Conservation (phyloP, 345 rosid genomes). For the Murraya koenigii region DNA sequence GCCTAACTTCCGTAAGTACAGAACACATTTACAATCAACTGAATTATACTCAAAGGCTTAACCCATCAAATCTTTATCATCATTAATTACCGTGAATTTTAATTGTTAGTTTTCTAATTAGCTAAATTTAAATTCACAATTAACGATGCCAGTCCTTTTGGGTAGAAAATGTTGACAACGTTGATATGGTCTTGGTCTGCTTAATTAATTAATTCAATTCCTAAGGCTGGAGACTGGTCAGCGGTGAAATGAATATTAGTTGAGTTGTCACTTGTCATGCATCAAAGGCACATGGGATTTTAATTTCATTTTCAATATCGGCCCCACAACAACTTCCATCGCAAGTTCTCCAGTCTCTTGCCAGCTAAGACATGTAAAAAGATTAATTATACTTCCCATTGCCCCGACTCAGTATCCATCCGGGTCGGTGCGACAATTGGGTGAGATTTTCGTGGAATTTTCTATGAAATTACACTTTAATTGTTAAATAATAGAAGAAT, state of each 20-base stretch:
- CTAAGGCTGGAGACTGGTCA: neutral
- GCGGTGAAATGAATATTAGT: too few species aligned
- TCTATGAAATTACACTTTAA: neutral
- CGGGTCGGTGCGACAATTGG: neutral
- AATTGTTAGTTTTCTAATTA: neutral
- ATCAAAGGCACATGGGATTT: neutral
- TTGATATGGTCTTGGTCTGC: neutral
- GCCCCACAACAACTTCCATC: neutral
- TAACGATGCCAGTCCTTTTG: neutral
- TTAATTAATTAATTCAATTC: neutral
- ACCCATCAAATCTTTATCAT: too few species aligned
- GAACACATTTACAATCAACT: too few species aligned
- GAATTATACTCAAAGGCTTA: too few species aligned
- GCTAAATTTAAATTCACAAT: neutral
- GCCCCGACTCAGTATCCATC: too few species aligned
- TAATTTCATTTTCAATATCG: neutral
- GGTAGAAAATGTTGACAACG: neutral
- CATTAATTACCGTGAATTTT: too few species aligned
- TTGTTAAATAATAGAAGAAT: too few species aligned
- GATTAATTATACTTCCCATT: too few species aligned
- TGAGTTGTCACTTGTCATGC: too few species aligned
- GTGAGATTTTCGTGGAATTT: neutral
- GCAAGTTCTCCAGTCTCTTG: neutral
- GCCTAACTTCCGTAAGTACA: too few species aligned
- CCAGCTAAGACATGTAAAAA: neutral